Percentiles rank a stretch among this genome's conserved stretches.
phyloP scores from a whole-genome alignment of 2,329 filamentous ascomycete species.

The Trichoderma koningiopsis region DNA sequence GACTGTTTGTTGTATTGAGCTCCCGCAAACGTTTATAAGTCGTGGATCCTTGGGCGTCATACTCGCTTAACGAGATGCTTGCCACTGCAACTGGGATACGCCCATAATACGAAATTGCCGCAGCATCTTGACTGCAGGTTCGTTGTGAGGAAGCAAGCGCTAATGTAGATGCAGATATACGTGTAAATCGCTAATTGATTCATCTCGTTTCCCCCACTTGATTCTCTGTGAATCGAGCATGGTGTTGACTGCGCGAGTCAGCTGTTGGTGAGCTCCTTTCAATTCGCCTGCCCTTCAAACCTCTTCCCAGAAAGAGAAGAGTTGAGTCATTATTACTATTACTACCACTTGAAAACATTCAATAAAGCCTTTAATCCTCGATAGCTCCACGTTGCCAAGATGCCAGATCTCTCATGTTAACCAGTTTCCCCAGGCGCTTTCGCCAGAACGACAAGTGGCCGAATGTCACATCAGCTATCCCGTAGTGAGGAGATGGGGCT shows the following conservation, averaged over 20 bases:
- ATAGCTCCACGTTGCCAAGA: not conserved
- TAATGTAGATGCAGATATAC: not conserved
- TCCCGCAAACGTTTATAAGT: not conserved
- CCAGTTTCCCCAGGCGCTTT: not conserved
- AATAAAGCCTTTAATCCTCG: not conserved
- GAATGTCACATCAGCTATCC: not conserved
- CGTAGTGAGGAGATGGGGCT: not conserved
- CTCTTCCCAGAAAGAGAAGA: too few relatives aligned
- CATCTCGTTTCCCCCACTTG: not conserved
- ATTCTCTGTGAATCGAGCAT: not conserved
- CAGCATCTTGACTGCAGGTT: not conserved
- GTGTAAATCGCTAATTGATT: not conserved
- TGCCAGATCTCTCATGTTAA: not conserved
- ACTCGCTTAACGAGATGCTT: not conserved
- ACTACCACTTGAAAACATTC: not conserved
- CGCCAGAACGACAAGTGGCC: not conserved
- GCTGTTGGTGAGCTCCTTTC: not conserved
- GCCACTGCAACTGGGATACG: not conserved
- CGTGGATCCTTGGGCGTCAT: not conserved
- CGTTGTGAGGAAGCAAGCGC: not conserved
- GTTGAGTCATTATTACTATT: not conserved
- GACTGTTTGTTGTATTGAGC: not conserved
- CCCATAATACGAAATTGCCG: not conserved
- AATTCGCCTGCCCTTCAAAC: not conserved
- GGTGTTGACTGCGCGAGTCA: not conserved